A percentile compares a stretch with the other conserved stretches of the same genome.
Conservation (phyloP, 805 yeast genomes). For the Brettanomyces nanus region DNA sequence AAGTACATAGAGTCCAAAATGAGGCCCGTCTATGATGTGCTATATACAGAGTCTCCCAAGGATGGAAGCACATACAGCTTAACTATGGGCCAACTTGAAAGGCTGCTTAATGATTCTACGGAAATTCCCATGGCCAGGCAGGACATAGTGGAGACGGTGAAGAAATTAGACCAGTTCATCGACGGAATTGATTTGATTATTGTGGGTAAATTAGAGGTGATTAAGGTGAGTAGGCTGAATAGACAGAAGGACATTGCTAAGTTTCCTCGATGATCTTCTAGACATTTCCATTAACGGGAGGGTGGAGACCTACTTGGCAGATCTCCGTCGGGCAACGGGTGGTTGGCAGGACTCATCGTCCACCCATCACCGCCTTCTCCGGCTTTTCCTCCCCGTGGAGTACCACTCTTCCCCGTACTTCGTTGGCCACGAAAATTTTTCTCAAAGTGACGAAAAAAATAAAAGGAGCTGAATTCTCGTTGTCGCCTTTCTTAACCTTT, state of each 20-base stretch:
- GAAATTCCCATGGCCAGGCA: slow-evolving; percentile 10
- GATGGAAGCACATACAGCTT: slow-evolving; percentile 7
- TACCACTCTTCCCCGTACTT: too few species aligned
- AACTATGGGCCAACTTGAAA: slow-evolving; percentile 11
- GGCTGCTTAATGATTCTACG: slow-evolving; percentile 16
- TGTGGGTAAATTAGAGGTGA: slow-evolving; percentile 14
- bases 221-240: slow-evolving; percentile 13
- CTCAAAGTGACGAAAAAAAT: too few species aligned
- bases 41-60: slow-evolving; percentile 18
- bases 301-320: not conserved
- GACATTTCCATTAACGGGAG: not conserved
- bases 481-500: too few species aligned
- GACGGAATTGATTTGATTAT: slow-evolving; percentile 8
- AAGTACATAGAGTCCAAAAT: slow-evolving; percentile 13
- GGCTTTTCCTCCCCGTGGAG: too few species aligned
- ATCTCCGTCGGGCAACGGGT: not conserved
- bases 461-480: too few species aligned
- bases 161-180: slow-evolving; percentile 6
- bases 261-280: not conserved
- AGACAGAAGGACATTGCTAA: slow-evolving; percentile 12
- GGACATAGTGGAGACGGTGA: slow-evolving; percentile 12
- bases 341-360: too few species aligned
- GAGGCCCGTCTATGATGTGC: slow-evolving; percentile 15
- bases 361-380: too few species aligned
- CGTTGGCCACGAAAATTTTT: too few species aligned